These are phyloP conservation scores for Beta corolliflora DNA, from an alignment of 179 eudicot species.

Conservation along the genomic window DNA sequence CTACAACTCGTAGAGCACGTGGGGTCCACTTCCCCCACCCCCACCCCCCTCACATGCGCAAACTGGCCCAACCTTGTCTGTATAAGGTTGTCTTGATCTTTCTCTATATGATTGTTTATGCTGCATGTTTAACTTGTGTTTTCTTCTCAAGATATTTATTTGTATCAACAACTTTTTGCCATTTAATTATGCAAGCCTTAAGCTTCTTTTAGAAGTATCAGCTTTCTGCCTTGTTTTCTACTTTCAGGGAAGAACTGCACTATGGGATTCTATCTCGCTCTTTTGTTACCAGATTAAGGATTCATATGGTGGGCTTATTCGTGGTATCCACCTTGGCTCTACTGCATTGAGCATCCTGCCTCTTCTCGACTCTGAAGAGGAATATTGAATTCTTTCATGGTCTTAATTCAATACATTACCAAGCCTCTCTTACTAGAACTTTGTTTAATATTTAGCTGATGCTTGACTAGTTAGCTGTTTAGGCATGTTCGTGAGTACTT, in stretches of 20 bases:
- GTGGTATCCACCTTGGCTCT: slow-evolving; percentile 90
- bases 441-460: slow-evolving; percentile 19
- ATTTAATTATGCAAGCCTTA: background rate
- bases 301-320: slow-evolving; percentile 66
- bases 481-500: background rate
- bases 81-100: too few relatives aligned
- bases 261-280: slow-evolving; percentile 95
- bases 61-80: too few relatives aligned
- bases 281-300: slow-evolving; percentile 72
- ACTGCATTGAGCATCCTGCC: slow-evolving; percentile 79
- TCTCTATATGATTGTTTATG: background rate
- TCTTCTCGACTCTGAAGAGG: slow-evolving; percentile 67
- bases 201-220: slow-evolving; percentile 16
- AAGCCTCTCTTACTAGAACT: background rate
- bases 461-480: slow-evolving; percentile 10
- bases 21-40: too few relatives aligned
- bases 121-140: background rate
- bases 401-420: background rate
- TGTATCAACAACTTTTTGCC: background rate
- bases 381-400: slow-evolving; percentile 35
- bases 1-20: too few relatives aligned
- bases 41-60: too few relatives aligned
- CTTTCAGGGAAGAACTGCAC: slow-evolving; percentile 91
- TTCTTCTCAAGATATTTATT: background rate
- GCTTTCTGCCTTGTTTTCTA: slow-evolving; percentile 10